Evolutionary conservation across 257 asterid genomes (phyloP).

Genomic region (Avicennia marina): DNA sequence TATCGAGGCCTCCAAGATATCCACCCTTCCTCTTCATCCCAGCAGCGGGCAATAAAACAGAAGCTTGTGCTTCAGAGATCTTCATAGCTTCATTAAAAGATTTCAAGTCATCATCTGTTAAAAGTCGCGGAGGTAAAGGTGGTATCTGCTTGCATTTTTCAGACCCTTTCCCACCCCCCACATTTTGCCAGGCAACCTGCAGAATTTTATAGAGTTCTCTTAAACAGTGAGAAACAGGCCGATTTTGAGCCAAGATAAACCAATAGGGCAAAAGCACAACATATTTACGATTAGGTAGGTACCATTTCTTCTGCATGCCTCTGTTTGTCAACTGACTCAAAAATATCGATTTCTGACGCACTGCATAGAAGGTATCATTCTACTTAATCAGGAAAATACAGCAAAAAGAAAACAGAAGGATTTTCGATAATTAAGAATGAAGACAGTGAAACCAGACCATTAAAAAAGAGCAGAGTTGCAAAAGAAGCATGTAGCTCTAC

Average conservation of each 20-base stretch:
- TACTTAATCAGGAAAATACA: constrained; percentile 12
- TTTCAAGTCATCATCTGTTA: constrained; percentile 73
- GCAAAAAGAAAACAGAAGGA: neutral
- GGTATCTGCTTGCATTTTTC: constrained; percentile 50
- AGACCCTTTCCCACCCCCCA: constrained; percentile 38
- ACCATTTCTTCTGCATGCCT: constrained; percentile 88
- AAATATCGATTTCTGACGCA: constrained; percentile 89
- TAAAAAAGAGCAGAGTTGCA: too few species aligned
- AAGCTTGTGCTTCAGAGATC: constrained; percentile 52
- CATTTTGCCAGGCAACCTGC: constrained; percentile 73
- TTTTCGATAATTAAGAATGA: too few species aligned
- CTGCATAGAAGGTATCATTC: constrained; percentile 37
- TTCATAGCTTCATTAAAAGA: constrained; percentile 85
- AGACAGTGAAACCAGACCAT: too few species aligned
- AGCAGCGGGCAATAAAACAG: constrained; percentile 38
- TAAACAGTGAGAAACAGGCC: constrained; percentile 13
- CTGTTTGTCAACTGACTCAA: constrained; percentile 80
- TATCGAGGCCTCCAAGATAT: constrained; percentile 79
- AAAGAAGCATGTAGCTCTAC: too few species aligned
- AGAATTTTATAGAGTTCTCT: constrained; percentile 10
- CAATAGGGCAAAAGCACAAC: constrained; percentile 3
- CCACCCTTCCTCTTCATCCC: constrained; percentile 82
- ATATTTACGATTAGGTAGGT: constrained; percentile 20
- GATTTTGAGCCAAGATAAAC: constrained; percentile 7
- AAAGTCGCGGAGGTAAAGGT: constrained; percentile 83